Base-by-base conservation (phyloP, 371 early-diverging fungal genomes). In the Mycotypha africana region DNA sequence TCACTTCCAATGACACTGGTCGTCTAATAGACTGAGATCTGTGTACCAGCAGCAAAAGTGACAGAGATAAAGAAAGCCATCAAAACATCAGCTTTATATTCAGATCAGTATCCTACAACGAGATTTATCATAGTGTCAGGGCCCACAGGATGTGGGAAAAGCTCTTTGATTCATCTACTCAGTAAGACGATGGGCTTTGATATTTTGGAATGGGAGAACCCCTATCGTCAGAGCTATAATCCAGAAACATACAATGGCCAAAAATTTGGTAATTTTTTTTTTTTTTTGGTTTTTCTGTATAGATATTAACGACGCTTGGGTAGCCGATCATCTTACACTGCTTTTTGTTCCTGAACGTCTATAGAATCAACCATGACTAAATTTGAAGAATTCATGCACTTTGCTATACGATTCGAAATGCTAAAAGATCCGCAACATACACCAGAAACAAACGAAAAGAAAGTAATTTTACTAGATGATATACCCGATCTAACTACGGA, bases 381-480 rank as follows among this genome's bases (percentile, higher is more conserved):
- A 4, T 54, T 50, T 34, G 10, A 24, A 20, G 28, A 28, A 11
- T 49, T 51, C 15, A 17, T 69, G n/a, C 19, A 26, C 11, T 44
- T 26, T 3, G 43, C 60, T 0, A 58, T 47, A n/a, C 24, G 34
- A 15, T 9, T 15, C 32, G 31, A 16, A 3, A 16, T 34, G 31
- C 37, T 19, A 23, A 19, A 30, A 25, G 5, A 19, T 24, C 3
- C 11, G 9, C 2, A 16, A 38, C 4, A 21, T 3, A 20, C 22
- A n/a, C n/a, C n/a, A n/a, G n/a, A n/a, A n/a, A n/a, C n/a, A n/a
- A n/a, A n/a, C n/a, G n/a, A 34, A 4, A 23, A 35, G 23, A 64
- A 67, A 31, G 49, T 73, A 15, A 59, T 73, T 4, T 51, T 73
- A 21, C 33, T 73, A 3, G 74, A 73, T 23, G 74, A 73, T 36